Percentiles rank a stretch among this genome's conserved stretches.
Evolutionary conservation across 495 filamentous ascomycete genomes (phyloP).

Genomic region (Cercophora sp.): DNA sequence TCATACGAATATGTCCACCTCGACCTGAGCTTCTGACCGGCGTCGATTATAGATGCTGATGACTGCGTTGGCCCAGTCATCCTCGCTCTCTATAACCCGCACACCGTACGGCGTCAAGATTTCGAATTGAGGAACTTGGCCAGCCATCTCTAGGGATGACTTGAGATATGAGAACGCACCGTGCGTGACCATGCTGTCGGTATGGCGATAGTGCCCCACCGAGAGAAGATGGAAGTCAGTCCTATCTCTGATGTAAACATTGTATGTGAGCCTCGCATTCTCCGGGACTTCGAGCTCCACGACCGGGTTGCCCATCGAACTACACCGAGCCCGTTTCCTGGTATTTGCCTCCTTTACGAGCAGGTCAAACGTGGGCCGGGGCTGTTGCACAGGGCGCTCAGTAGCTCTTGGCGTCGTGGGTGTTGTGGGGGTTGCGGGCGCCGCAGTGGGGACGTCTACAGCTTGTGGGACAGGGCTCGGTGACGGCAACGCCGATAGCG

Average conservation of each 20-base stretch:
- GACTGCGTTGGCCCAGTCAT: conserved; percentile 17
- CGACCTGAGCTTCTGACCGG: conserved; percentile 14
- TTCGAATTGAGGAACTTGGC: conserved; percentile 9
- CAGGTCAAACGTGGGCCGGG: conserved; percentile 8
- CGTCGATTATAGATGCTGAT: conserved; percentile 15
- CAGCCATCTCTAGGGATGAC: conserved; percentile 10
- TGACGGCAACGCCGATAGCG: too few relatives aligned
- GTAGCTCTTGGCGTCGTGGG: too few relatives aligned
- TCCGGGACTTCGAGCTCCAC: conserved; percentile 18
- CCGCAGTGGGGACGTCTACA: too few relatives aligned
- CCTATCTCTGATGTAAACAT: conserved; percentile 18
- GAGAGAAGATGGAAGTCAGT: conserved; percentile 12
- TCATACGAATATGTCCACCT: conserved; percentile 19
- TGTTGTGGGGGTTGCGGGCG: too few relatives aligned
- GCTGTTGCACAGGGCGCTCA: neutral
- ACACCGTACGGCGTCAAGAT: conserved; percentile 14
- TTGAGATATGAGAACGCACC: conserved; percentile 16
- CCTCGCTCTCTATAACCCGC: conserved; percentile 1
- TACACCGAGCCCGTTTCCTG: conserved; percentile 15
- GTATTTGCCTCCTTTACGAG: conserved; percentile 9
- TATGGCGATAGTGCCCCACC: conserved; percentile 10
- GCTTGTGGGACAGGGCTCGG: too few relatives aligned
- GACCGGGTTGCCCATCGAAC: neutral
- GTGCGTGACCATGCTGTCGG: conserved; percentile 3
- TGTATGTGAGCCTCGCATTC: conserved; percentile 18